Conservation (phyloP, 2,329 filamentous ascomycete species). For the Hortaea sp. region DNA sequence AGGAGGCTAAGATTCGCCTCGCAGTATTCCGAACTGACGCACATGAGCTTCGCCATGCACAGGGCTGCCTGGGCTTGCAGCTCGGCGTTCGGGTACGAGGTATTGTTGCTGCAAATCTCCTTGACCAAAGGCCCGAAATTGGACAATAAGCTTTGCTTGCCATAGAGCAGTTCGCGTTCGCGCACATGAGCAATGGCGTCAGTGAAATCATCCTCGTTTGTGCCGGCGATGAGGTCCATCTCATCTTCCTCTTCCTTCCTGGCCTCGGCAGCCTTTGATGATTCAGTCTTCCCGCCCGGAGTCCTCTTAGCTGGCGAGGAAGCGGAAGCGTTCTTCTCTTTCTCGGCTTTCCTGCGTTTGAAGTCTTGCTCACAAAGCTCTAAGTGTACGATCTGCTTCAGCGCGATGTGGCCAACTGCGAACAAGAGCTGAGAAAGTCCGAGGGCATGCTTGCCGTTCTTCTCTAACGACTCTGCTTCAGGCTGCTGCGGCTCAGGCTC, state of each 20-base stretch:
- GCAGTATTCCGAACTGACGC: conserved; percentile 92
- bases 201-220: conserved; percentile 87
- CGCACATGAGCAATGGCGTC: conserved; percentile 78
- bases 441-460: conserved; percentile 39
- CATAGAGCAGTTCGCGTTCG: conserved; percentile 75
- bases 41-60: conserved; percentile 97
- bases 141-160: conserved; percentile 71
- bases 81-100: conserved; percentile 76
- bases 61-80: conserved; percentile 88
- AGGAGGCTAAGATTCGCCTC: conserved; percentile 84
- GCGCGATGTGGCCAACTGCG: conserved; percentile 89
- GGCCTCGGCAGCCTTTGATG: conserved; percentile 35
- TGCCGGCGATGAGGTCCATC: conserved; percentile 90
- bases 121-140: conserved; percentile 85
- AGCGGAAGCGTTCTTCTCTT: conserved; percentile 52
- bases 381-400: conserved; percentile 97
- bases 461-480: conserved; percentile 12
- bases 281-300: conserved; percentile 14
- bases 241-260: conserved; percentile 64
- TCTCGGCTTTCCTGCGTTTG: conserved; percentile 87
- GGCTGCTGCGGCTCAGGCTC: conserved; percentile 10
- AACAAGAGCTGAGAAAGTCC: conserved; percentile 85
- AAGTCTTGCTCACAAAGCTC: conserved; percentile 97
- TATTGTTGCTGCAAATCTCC: conserved; percentile 92
- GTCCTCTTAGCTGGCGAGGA: conserved; percentile 28